phyloP scores from a whole-genome alignment of 768 basidiomycete genomes.

The Amanita fuliginea region DNA sequence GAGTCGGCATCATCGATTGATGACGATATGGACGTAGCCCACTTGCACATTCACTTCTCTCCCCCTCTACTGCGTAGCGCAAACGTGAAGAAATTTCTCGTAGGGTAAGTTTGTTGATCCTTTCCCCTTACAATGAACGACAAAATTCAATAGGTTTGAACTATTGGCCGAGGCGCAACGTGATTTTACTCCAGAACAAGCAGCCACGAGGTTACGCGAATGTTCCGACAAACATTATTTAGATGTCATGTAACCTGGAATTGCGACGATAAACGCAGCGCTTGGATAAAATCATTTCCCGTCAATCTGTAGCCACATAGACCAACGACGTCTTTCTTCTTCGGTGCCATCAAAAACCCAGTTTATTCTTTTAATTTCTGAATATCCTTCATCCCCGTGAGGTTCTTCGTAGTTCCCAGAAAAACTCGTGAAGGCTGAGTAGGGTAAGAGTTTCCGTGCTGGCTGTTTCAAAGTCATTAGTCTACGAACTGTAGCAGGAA shows the following conservation, averaged over 20 bases:
- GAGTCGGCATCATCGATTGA: conserved; percentile 12
- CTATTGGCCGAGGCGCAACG: conserved; percentile 86
- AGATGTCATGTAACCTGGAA: conserved; percentile 6
- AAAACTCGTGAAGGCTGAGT: conserved; percentile 47
- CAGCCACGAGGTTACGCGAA: conserved; percentile 51
- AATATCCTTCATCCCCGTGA: conserved; percentile 55
- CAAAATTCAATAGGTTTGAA: conserved; percentile 50
- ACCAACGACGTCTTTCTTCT: conserved; percentile 64
- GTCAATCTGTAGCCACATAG: conserved; percentile 78
- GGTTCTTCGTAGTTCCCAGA: conserved; percentile 60
- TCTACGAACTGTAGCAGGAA: conserved; percentile 1
- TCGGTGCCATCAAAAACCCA: conserved; percentile 73
- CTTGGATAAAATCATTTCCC: conserved; percentile 35
- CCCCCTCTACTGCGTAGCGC: conserved; percentile 80
- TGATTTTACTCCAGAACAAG: conserved; percentile 84
- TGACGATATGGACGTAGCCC: conserved; percentile 48
- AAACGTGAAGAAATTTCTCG: conserved; percentile 79
- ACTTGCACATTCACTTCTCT: conserved; percentile 80
- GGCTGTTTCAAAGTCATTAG: conserved; percentile 20
- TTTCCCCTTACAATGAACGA: not conserved
- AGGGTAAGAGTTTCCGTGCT: conserved; percentile 45
- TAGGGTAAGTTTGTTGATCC: conserved; percentile 46
- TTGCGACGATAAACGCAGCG: not conserved
- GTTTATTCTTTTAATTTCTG: conserved; percentile 65
- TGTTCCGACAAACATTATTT: conserved; percentile 52